These are phyloP conservation scores for Lunularia cruciata DNA, from an alignment of 225 moss, liverwort and hornwort species.

Conservation along the genomic window DNA sequence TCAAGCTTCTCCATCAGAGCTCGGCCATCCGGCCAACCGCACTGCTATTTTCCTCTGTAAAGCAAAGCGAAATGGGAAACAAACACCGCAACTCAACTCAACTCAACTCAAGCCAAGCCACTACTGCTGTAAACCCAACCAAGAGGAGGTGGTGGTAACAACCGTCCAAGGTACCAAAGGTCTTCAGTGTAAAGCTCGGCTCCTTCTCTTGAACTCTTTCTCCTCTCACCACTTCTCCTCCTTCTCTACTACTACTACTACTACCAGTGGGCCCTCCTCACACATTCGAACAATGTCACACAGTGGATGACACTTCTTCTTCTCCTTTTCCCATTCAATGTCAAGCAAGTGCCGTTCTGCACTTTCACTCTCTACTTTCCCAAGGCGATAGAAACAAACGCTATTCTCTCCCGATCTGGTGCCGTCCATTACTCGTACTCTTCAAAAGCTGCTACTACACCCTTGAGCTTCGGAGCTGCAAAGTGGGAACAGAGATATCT, in stretches of 20 bases:
- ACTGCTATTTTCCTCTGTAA: background rate
- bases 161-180: constrained; percentile 1
- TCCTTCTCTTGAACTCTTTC: background rate
- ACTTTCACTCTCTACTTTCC: background rate
- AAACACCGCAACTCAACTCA: background rate
- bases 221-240: background rate
- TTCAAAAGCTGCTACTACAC: background rate
- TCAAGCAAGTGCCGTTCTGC: background rate
- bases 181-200: background rate
- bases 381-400: background rate
- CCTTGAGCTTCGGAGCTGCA: background rate
- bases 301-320: background rate
- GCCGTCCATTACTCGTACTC: background rate
- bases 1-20: constrained; percentile 16
- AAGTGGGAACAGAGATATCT: no score
- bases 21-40: background rate
- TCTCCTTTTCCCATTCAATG: background rate
- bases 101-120: background rate
- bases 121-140: no score
- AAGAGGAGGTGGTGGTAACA: background rate
- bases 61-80: background rate
- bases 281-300: constrained; percentile 8
- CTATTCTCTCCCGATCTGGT: background rate
- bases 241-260: no score
- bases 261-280: constrained; percentile 1